A percentile compares a stretch with the other conserved stretches of the same genome.
Evolutionary conservation across 1,284 basidiomycete genomes (phyloP).

Genomic region (Apiotrichum akiyoshidainum): DNA sequence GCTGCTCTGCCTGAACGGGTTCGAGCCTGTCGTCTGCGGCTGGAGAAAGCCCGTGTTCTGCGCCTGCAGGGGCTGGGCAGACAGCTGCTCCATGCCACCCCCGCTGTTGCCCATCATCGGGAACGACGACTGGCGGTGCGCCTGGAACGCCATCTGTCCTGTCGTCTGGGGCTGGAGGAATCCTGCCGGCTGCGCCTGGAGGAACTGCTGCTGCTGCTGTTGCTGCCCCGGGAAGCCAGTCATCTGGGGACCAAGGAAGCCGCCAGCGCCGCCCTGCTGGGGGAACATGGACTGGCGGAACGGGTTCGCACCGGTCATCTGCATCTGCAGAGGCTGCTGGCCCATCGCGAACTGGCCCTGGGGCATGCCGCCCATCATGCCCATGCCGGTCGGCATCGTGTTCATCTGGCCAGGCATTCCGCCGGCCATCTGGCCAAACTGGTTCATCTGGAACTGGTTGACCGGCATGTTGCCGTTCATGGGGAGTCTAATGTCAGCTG

Average conservation of each 20-base stretch:
- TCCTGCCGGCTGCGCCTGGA: slow-evolving; percentile 53
- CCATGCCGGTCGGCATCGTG: neutral
- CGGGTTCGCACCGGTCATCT: slow-evolving; percentile 59
- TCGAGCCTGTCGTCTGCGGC: slow-evolving; percentile 70
- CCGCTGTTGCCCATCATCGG: neutral
- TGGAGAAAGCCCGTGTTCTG: slow-evolving; percentile 58
- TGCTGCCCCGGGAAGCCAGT: slow-evolving; percentile 66
- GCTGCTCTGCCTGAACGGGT: slow-evolving; percentile 62
- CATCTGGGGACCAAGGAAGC: slow-evolving; percentile 57
- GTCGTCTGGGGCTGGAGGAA: slow-evolving; percentile 53
- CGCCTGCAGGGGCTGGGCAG: slow-evolving; percentile 36
- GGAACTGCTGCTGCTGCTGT: slow-evolving; percentile 28
- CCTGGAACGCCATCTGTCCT: slow-evolving; percentile 42
- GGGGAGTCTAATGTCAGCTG: neutral
- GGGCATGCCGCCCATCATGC: neutral
- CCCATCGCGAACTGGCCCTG: neutral
- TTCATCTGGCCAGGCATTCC: slow-evolving; percentile 5
- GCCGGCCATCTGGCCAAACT: slow-evolving; percentile 13
- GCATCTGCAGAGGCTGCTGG: slow-evolving; percentile 22
- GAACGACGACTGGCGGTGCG: slow-evolving; percentile 48
- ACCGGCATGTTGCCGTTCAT: slow-evolving; percentile 11
- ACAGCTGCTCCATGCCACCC: slow-evolving; percentile 26
- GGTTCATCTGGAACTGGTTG: slow-evolving; percentile 12
- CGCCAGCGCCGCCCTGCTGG: slow-evolving; percentile 52
- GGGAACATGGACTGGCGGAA: slow-evolving; percentile 61